A percentile compares a stretch with the other conserved stretches of the same genome.
phyloP scores from a whole-genome alignment of 1,284 basidiomycete species.

The Apiotrichum gamsii region DNA sequence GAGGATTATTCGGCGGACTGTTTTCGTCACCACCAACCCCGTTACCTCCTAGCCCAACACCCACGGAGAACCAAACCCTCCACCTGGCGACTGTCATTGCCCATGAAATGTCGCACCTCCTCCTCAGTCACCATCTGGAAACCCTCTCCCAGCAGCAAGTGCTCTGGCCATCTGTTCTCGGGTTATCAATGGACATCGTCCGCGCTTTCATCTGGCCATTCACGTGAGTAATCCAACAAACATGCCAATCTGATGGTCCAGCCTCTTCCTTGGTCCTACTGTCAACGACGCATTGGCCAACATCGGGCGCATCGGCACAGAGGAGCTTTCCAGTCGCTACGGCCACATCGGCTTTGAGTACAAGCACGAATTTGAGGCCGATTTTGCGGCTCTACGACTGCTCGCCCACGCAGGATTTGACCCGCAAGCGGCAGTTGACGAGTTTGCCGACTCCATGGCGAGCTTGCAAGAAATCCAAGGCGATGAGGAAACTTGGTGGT shows the following conservation, averaged over 20 bases:
- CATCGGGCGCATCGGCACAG: constrained; percentile 64
- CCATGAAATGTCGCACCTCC: constrained; percentile 78
- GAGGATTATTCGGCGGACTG: constrained; percentile 16
- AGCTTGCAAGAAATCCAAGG: constrained; percentile 36
- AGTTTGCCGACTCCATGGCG: constrained; percentile 33
- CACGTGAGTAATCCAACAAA: constrained; percentile 49
- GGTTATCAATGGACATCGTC: constrained; percentile 65
- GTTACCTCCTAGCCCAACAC: constrained; percentile 46
- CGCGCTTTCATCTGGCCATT: constrained; percentile 74
- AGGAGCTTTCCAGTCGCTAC: constrained; percentile 60
- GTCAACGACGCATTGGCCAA: constrained; percentile 82
- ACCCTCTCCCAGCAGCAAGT: constrained; percentile 74
- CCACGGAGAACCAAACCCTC: constrained; percentile 69
- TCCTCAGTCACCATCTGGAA: constrained; percentile 82
- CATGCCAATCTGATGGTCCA: constrained; percentile 2
- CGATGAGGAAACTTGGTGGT: constrained; percentile 10
- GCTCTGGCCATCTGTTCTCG: constrained; percentile 69
- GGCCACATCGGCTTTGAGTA: constrained; percentile 57
- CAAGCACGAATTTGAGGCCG: constrained; percentile 78
- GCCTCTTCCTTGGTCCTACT: constrained; percentile 78
- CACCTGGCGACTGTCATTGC: constrained; percentile 78
- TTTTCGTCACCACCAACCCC: constrained; percentile 25
- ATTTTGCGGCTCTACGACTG: constrained; percentile 75
- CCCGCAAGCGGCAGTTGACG: constrained; percentile 51
- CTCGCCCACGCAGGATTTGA: constrained; percentile 81